Conservation (phyloP, 2,329 filamentous ascomycete species). For the Rhynchosporium graminicola region DNA sequence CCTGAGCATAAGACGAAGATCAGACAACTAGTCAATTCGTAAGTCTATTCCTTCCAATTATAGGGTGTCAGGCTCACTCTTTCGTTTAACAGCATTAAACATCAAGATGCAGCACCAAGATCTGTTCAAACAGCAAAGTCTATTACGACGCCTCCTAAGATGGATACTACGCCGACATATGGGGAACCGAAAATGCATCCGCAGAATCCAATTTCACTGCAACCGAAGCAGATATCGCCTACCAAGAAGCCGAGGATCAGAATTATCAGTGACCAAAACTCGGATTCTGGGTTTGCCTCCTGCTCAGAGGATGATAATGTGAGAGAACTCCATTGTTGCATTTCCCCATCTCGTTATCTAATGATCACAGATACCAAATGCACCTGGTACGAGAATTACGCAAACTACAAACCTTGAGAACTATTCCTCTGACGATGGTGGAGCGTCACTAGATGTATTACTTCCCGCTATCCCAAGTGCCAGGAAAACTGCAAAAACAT, state of each 20-base stretch:
- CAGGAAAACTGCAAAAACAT: conserved; percentile 13
- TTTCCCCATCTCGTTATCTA: conserved; percentile 3
- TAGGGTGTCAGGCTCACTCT: conserved; percentile 13
- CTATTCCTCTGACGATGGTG: conserved; percentile 19
- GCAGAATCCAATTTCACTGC: conserved; percentile 12
- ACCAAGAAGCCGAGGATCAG: conserved; percentile 13
- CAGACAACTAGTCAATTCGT: conserved; percentile 20
- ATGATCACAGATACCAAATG: conserved; percentile 6
- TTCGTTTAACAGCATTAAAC: conserved; percentile 18
- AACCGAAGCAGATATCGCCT: conserved; percentile 12
- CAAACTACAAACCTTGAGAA: conserved; percentile 8
- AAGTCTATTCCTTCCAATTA: conserved; percentile 8
- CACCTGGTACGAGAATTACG: neutral
- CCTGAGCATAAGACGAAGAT: conserved; percentile 19
- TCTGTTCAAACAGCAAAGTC: conserved; percentile 14
- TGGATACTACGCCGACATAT: neutral
- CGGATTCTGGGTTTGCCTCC: conserved; percentile 21
- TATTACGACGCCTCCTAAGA: conserved; percentile 10
- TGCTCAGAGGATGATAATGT: conserved; percentile 20
- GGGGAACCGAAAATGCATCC: neutral
- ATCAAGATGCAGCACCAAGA: conserved; percentile 17
- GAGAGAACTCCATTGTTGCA: conserved; percentile 8
- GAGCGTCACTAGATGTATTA: conserved; percentile 17
- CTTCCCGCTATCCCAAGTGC: conserved; percentile 13
- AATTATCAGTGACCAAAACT: conserved; percentile 12